A percentile compares a stretch with the other conserved stretches of the same genome.
phyloP scores from a whole-genome alignment of 2,329 filamentous ascomycete species.

The Trichoderma sp. region DNA sequence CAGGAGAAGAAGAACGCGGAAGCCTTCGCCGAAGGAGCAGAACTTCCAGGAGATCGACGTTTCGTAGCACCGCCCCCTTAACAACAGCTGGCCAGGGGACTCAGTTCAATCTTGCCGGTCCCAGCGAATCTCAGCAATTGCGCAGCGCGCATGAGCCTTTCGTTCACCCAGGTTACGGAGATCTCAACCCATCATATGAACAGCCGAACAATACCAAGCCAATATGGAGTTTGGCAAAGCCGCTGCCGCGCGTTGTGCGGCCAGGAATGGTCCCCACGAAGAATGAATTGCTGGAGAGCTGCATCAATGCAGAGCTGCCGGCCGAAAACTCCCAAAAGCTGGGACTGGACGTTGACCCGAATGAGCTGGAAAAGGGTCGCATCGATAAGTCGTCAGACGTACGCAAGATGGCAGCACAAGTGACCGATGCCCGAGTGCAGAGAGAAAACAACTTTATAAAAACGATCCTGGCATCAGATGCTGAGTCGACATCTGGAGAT shows the following conservation, averaged over 20 bases:
- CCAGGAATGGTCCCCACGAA: slow-evolving; percentile 19
- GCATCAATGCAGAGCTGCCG: background rate
- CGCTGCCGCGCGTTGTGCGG: slow-evolving; percentile 14
- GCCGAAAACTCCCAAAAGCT: slow-evolving; percentile 20
- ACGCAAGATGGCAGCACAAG: slow-evolving; percentile 17
- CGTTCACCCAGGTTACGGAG: background rate
- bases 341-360: slow-evolving; percentile 12
- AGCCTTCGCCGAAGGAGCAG: slow-evolving; percentile 13
- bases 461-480: background rate
- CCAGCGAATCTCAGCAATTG: background rate
- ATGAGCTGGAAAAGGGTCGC: slow-evolving; percentile 20
- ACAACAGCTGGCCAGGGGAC: slow-evolving; percentile 4
- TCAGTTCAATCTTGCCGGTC: slow-evolving; percentile 18
- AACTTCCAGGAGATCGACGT: slow-evolving; percentile 8
- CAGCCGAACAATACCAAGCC: slow-evolving; percentile 12
- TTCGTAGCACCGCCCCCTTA: slow-evolving; percentile 13
- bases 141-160: slow-evolving; percentile 1
- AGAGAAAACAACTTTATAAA: background rate
- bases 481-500: background rate
- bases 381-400: slow-evolving; percentile 8
- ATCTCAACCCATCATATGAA: background rate
- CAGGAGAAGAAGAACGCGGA: background rate
- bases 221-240: slow-evolving; percentile 19
- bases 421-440: slow-evolving; percentile 14
- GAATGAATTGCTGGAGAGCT: slow-evolving; percentile 11